These are phyloP conservation scores for Penicillium mononematosum DNA, from an alignment of 495 filamentous ascomycete genomes.

Conservation along the genomic window DNA sequence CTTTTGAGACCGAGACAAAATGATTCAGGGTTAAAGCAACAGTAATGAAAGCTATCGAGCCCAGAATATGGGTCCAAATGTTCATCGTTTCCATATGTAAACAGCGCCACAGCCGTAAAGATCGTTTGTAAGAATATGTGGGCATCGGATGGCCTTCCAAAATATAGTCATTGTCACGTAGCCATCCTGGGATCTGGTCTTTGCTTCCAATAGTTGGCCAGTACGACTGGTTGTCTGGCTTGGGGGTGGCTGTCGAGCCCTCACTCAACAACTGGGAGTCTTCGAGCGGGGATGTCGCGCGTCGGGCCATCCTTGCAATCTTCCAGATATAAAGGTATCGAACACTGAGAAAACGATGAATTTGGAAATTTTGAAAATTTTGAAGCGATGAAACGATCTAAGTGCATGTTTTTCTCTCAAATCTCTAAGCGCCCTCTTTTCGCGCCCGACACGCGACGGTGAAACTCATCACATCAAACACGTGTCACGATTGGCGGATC, in stretches of 20 bases:
- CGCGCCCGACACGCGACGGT: no score
- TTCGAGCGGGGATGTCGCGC: background rate
- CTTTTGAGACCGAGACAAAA: background rate
- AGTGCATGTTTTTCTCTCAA: no score
- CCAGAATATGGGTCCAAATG: conserved; percentile 19
- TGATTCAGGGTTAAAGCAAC: background rate
- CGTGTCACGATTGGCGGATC: no score
- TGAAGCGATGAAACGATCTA: no score
- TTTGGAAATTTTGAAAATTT: no score
- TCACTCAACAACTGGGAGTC: background rate
- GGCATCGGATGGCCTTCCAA: conserved; percentile 19
- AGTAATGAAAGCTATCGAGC: conserved; percentile 13
- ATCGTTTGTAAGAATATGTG: conserved; percentile 17
- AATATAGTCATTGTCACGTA: conserved; percentile 22
- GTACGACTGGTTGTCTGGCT: background rate
- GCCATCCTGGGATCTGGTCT: conserved; percentile 15
- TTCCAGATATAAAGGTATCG: no score
- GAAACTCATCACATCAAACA: no score
- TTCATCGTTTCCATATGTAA: conserved; percentile 23
- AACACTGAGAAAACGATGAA: no score
- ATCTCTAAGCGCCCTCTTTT: no score
- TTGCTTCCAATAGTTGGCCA: conserved; percentile 17
- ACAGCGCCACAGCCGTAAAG: conserved; percentile 19
- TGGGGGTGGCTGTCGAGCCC: background rate
- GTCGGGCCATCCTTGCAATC: background rate